Evolutionary conservation across 1,139 yeast genomes (phyloP), one percentile per base, ranked within the genome.

Genomic region (Torulaspora pretoriensis): DNA sequence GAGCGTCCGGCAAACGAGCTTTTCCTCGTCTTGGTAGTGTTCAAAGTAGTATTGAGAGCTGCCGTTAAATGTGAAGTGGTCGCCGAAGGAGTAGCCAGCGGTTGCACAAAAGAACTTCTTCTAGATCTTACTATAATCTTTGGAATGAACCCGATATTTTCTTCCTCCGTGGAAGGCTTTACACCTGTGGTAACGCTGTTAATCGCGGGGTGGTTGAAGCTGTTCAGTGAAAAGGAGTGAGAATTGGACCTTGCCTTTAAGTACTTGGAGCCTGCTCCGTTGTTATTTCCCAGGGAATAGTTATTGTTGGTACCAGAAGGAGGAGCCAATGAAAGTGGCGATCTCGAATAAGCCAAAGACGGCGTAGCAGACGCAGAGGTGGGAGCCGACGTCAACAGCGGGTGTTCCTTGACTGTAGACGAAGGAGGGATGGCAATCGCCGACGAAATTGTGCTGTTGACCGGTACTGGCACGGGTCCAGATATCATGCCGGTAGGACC

Each of bases 81-180:
- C 8, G 30, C 25, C 17, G 51, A 25, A 13, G 46, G 39, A 26
- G 46, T 40, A 24, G 40, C 49, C 26, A 42, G 42, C 23, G 52
- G 43, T 40, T 47, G 47, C 3, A 55, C 56, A 22, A 53, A 52
- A 1, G 68, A 64, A 32, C 61, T 55, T 45, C 68, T 61, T 47
- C 68, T 59, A 16, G 64, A 55, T 40, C 58, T 57, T 10, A 64
- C 64, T 22, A 63, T 49, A 12, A 64, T 62, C 45, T 61, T 64
- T 37, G 67, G 69, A 25, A 63, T 55, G 25, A 61, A 62, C 16
- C 65, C 68, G 17, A 56, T 30, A 39, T 61, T 57, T 41, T 64
- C 68, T 38, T 61, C 64, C 25, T 55, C 62, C n/a, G 49, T 23
- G 6, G 54, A 46, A 22, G 48, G 26, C 17, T 38, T 25, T 2